phyloP scores from a whole-genome alignment of 345 rosid genomes.

The Clausena lansium region DNA sequence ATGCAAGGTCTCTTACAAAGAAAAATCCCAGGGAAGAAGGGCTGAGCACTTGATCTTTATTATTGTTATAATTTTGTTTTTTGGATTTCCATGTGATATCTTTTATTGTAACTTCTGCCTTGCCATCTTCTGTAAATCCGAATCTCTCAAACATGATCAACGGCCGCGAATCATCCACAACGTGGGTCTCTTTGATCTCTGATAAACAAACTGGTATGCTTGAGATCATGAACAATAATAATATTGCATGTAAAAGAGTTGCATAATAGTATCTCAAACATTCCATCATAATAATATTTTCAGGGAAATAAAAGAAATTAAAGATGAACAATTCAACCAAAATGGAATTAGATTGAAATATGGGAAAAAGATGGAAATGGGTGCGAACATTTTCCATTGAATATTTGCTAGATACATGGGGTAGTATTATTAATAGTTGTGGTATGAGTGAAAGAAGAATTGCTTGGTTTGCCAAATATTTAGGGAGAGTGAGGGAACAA shows the following conservation, averaged over 20 bases:
- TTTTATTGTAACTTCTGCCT: conserved; percentile 25
- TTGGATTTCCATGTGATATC: conserved; percentile 32
- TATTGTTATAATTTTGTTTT: background rate
- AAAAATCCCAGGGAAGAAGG: conserved; percentile 49
- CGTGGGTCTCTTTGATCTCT: conserved; percentile 41
- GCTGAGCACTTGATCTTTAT: background rate
- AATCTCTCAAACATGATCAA: conserved; percentile 50
- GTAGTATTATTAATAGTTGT: conserved; percentile 13
- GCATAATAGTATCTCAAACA: background rate
- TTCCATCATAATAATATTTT: conserved; percentile 2
- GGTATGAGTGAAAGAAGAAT: conserved; percentile 18
- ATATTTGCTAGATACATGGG: conserved; percentile 4
- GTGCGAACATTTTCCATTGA: conserved; percentile 9
- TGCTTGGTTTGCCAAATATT: conserved; percentile 28
- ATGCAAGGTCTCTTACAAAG: conserved; percentile 25
- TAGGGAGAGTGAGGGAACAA: conserved; percentile 19
- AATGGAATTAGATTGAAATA: too few relatives aligned
- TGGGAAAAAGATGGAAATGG: background rate
- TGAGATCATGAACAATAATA: conserved; percentile 18
- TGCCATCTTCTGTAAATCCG: conserved; percentile 40
- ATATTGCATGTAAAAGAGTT: background rate
- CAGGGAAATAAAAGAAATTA: background rate
- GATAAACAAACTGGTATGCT: conserved; percentile 27
- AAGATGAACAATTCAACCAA: too few relatives aligned
- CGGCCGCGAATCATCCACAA: conserved; percentile 34